Conservation (phyloP, 805 yeast genomes). For the Clavispora asparagi region DNA sequence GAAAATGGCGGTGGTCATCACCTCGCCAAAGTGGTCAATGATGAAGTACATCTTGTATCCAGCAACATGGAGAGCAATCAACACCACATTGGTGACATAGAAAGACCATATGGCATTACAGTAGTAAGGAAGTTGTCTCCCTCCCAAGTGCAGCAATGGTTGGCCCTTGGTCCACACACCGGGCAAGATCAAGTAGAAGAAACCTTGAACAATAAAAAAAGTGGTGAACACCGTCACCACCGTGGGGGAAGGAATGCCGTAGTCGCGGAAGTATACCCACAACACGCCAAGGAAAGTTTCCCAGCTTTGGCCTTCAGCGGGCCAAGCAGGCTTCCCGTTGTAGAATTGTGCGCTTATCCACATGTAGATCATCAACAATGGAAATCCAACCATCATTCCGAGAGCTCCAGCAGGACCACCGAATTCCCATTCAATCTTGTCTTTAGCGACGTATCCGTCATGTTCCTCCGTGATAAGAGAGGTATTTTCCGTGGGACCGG, state of each 20-base stretch:
- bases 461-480: slow-evolving; percentile 6
- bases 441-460: slow-evolving; percentile 30
- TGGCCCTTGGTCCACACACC: slow-evolving; percentile 96
- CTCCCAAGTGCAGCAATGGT: slow-evolving; percentile 76
- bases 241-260: slow-evolving; percentile 54
- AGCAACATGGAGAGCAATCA: slow-evolving; percentile 61
- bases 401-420: slow-evolving; percentile 90
- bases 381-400: slow-evolving; percentile 92
- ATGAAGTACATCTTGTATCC: slow-evolving; percentile 73
- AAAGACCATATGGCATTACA: slow-evolving; percentile 90
- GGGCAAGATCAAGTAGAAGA: slow-evolving; percentile 79
- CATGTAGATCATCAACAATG: slow-evolving; percentile 92
- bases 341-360: slow-evolving; percentile 87
- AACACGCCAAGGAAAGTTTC: slow-evolving; percentile 37
- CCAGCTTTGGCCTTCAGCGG: slow-evolving; percentile 54
- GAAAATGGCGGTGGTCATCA: slow-evolving; percentile 87
- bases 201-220: slow-evolving; percentile 63
- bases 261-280: slow-evolving; percentile 38
- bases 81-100: slow-evolving; percentile 59
- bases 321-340: slow-evolving; percentile 67
- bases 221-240: slow-evolving; percentile 70
- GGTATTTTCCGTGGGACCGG: slow-evolving; percentile 3
- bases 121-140: slow-evolving; percentile 80
- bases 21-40: slow-evolving; percentile 79
- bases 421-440: slow-evolving; percentile 75